Conservation (phyloP, 164 flowering plant genomes). For the Magnolia officinalis region DNA sequence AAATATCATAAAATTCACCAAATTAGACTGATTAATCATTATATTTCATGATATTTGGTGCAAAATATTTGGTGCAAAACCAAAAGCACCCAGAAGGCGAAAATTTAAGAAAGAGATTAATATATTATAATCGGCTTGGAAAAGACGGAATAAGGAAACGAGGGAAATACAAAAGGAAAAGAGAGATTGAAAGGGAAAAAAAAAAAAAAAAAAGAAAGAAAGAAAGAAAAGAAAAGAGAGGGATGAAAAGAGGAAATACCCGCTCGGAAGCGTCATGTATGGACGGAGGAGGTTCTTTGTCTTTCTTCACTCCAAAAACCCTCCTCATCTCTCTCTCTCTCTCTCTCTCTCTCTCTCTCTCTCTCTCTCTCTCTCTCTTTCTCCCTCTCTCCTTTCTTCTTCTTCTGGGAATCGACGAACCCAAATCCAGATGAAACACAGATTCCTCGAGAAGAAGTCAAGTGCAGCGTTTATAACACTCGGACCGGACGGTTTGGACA, state of each 20-base stretch:
- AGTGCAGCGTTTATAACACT: too few relatives aligned
- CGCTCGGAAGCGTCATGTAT: constrained; percentile 69
- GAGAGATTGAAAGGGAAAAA: neutral
- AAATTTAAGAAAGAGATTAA: too few relatives aligned
- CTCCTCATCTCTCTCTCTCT: constrained; percentile 51
- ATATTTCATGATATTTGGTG: too few relatives aligned
- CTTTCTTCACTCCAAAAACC: constrained; percentile 81
- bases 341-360: neutral
- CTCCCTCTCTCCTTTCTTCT: neutral
- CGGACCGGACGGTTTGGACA: too few relatives aligned
- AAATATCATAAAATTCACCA: too few relatives aligned
- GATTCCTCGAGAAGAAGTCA: neutral
- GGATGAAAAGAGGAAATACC: constrained; percentile 29
- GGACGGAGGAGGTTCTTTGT: constrained; percentile 87
- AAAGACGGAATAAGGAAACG: too few relatives aligned
- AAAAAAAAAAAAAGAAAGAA: neutral
- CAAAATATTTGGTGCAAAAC: too few relatives aligned
- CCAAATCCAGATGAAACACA: neutral
- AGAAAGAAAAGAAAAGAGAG: neutral
- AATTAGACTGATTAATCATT: too few relatives aligned
- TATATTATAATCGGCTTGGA: too few relatives aligned
- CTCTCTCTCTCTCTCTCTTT: neutral
- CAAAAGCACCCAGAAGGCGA: too few relatives aligned
- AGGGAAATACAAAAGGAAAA: too few relatives aligned
- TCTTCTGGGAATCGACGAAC: too few relatives aligned